Evolutionary conservation across 768 basidiomycete species (phyloP).

Genomic region (Chalciporus chontae): DNA sequence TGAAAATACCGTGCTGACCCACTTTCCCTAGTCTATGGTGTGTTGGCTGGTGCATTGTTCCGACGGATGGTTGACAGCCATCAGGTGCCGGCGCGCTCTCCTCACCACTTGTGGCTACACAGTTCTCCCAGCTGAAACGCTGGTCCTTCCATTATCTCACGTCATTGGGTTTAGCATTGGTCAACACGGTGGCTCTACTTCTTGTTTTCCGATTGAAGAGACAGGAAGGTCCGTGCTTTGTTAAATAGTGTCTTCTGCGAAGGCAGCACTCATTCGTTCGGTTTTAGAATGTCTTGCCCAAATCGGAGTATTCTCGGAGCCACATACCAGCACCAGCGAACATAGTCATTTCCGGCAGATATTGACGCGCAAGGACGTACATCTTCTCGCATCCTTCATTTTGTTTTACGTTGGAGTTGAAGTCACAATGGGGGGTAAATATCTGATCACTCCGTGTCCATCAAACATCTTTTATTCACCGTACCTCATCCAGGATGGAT

Average conservation of each 20-base stretch:
- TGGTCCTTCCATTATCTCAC: slow-evolving; percentile 44
- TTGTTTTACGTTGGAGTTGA: slow-evolving; percentile 51
- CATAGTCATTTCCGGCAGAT: slow-evolving; percentile 47
- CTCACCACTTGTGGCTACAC: slow-evolving; percentile 52
- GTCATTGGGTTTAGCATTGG: slow-evolving; percentile 62
- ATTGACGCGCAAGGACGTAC: slow-evolving; percentile 38
- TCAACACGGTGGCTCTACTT: slow-evolving; percentile 49
- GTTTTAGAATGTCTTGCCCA: slow-evolving; percentile 34
- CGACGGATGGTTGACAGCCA: neutral
- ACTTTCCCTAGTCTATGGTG: slow-evolving; percentile 12
- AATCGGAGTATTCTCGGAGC: slow-evolving; percentile 31
- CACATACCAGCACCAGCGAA: slow-evolving; percentile 18
- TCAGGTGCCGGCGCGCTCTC: slow-evolving; percentile 46
- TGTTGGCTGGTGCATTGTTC: neutral
- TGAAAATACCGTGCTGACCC: neutral
- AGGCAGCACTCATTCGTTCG: neutral
- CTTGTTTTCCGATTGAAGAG: slow-evolving; percentile 60
- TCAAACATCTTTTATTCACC: neutral
- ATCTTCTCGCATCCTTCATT: slow-evolving; percentile 44
- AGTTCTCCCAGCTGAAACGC: slow-evolving; percentile 37
- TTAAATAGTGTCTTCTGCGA: neutral
- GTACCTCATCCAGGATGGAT: slow-evolving; percentile 51
- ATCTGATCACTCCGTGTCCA: neutral
- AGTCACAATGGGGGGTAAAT: slow-evolving; percentile 46
- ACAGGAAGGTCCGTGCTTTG: slow-evolving; percentile 52